Evolutionary conservation across 148 eudicot species (phyloP).

Genomic region (Cornus suecica): DNA sequence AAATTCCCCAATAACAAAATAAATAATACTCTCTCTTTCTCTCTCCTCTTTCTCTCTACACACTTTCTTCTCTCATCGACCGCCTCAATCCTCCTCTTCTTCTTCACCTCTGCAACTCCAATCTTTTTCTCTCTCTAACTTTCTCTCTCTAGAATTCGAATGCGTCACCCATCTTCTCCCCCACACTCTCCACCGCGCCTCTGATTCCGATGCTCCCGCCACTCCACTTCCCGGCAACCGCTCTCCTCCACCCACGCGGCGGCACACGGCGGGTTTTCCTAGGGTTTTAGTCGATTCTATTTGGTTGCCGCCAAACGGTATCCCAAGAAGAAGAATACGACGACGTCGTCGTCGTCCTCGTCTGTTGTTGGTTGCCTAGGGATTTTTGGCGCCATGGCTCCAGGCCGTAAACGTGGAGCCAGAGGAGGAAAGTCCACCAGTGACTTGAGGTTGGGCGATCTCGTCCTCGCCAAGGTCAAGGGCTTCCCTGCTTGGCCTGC

Average conservation of each 20-base stretch:
- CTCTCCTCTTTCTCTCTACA: not conserved
- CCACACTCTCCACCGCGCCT: not conserved
- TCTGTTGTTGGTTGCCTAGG: slow-evolving; percentile 8
- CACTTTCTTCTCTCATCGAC: not conserved
- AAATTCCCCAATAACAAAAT: no score
- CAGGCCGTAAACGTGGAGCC: slow-evolving; percentile 73
- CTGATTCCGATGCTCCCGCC: not conserved
- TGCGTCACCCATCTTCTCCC: not conserved
- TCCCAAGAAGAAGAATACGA: no score
- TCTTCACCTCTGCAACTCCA: not conserved
- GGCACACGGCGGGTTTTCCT: not conserved
- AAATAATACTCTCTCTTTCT: not conserved
- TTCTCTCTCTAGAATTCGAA: not conserved
- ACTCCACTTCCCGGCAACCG: not conserved
- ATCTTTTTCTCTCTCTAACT: no score
- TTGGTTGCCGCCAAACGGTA: not conserved
- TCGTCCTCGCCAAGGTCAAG: slow-evolving; percentile 97
- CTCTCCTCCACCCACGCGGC: not conserved
- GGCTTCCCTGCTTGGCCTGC: slow-evolving; percentile 98
- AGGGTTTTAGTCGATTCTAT: slow-evolving; percentile 4
- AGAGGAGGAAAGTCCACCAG: slow-evolving; percentile 42
- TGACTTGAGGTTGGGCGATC: slow-evolving; percentile 78
- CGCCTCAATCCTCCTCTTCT: not conserved
- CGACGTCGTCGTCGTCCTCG: no score
- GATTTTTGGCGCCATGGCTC: slow-evolving; percentile 57